A percentile compares a stretch with the other conserved stretches of the same genome.
Evolutionary conservation across 2,329 filamentous ascomycete genomes (phyloP).

Genomic region (Calonectria montana): DNA sequence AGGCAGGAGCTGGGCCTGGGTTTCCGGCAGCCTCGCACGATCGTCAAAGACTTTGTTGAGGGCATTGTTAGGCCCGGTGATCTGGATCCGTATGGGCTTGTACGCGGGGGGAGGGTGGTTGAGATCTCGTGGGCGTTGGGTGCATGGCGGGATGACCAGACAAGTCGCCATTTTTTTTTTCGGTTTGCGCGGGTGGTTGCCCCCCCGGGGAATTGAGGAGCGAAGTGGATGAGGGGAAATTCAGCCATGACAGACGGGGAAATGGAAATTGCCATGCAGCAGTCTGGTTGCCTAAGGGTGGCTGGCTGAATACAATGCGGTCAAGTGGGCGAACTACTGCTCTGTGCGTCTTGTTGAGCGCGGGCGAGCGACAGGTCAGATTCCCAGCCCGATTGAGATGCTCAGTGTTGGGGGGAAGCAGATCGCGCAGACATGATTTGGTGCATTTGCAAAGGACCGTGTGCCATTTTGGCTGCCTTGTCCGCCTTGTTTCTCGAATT

Average conservation of each 20-base stretch:
- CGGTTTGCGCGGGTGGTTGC: not conserved
- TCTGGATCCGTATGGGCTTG: not conserved
- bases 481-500: not conserved
- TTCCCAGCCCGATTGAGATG: not conserved
- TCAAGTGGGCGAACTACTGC: slow-evolving; percentile 2
- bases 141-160: not conserved
- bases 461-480: not conserved
- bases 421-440: not conserved
- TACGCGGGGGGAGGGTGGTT: not conserved
- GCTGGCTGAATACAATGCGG: not conserved
- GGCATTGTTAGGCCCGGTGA: not conserved
- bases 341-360: not conserved
- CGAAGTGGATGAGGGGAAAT: not conserved
- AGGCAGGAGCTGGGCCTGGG: not conserved
- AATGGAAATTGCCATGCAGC: not conserved
- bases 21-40: not conserved
- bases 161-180: not conserved
- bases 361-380: not conserved
- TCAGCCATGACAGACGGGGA: not conserved
- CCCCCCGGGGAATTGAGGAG: not conserved
- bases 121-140: not conserved
- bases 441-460: not conserved
- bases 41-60: not conserved
- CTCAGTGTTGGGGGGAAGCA: not conserved
- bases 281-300: not conserved